Evolutionary conservation across 805 yeast genomes (phyloP), one percentile per base, ranked within the genome.

Genomic region (Maudiozyma saulgeensis): DNA sequence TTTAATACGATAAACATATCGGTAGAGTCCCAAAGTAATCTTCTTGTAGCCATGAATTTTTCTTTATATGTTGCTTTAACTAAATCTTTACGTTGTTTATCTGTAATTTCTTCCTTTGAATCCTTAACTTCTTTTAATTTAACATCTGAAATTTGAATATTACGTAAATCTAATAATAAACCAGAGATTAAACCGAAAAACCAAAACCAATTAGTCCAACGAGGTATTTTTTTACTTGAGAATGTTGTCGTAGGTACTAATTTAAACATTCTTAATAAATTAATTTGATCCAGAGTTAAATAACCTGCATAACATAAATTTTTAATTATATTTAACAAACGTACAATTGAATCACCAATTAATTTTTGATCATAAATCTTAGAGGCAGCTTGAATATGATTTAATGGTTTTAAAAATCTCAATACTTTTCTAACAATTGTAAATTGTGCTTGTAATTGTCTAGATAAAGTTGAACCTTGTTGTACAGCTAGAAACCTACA

Each of bases 331-430:
- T 53, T 59, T 37, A 44, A 39, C 40, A 46, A 42, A 16, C 65
- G 56, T 15, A 55, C 73, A 19, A 79, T 72, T 15, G 80, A 71
- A 52, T 70, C 61, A 62, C 81, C 79, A 47, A 76, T 64, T 43
- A 88, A 75, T 71, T 85, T 83, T 67, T 87, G 81, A 61, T 81
- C 86, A 58, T 72, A 77, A 13, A 86, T 77, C 53, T 76, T 74
- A 2, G 84, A 73, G 4, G 90, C 86, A n/a, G 79, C 76, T 58
- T 81, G 80, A 48, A 86, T 61, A 63, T 84, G 88, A 58, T 74
- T 75, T 59, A 90, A 69, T 1, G 95, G 95, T 68, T 89, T 90
- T 54, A 88, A 78, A 61, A 84, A 80, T 61, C 97, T 79, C 72
- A 90, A 69, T 21, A 89, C 82, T 71, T 91, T 91, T 66, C 98